Base-by-base conservation (phyloP, 306 rosid genomes). In the Clitoria ternatea region DNA sequence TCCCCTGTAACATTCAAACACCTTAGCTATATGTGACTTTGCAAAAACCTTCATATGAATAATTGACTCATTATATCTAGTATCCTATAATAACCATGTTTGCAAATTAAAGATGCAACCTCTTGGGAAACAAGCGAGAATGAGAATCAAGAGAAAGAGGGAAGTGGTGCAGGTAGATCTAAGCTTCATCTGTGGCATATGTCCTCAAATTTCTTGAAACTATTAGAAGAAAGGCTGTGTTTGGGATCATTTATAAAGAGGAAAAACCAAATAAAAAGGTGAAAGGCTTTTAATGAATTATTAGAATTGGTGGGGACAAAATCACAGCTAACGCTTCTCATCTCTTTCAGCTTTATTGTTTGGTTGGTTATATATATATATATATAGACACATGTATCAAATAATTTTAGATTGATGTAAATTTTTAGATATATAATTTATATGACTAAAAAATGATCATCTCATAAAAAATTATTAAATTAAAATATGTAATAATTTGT, bases 141-240 rank as follows among this genome's bases (percentile, higher is more conserved):
- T 39, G 79, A 87, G 81, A 60, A 86, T 15, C 4, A 59, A 44
- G 66, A 88, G 74, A 19, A 84, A 57, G 74, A 85, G 52, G 75
- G 47, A 19, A 23, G 66, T 39, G 73, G 67, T 50, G 80, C 81
- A 36, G 80, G 52, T 24, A 77, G 82, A 79, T 80, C 57, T 88
- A 76, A 80, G 55, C 85, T 84, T 90, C 96, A 92, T 90, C 48
- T 60, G 40, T 29, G 70, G 66, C 66, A 55, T 66, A 29, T 52
- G 60, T n/a, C 47, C 54, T 50, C 48, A 13, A 53, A 18, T n/a
- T 50, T 66, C 33, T 52, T 42, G 33, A 32, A 35, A 36, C 37
- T 44, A 32, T 32, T 59, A 33, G 18, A 60, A 54, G 39, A 5
- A 53, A 12, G 49, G 62, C 22, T 30, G 55, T 55, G 52, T 13